Evolutionary conservation across 257 asterid species (phyloP), one percentile per base, ranked within the genome.

Genomic region (Solanum gracilifrons): DNA sequence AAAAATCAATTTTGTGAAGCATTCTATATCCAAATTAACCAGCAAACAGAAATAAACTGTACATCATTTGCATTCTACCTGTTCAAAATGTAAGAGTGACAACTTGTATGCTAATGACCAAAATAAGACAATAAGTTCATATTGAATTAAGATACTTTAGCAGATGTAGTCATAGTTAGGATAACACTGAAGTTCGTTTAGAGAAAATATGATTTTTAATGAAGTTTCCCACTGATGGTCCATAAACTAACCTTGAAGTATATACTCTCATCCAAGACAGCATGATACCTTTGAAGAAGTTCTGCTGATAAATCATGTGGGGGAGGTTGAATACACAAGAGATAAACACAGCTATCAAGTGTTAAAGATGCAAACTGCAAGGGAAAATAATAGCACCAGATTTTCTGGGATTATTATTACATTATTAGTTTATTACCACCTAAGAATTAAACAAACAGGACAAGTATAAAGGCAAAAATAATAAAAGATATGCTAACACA

Each of bases 261-360:
- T n/a, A 88, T 58, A 58, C 89, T 83, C 76, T 88, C 89, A 72
- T 88, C 68, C 85, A 88, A 51, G 36, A 76, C 79, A 82, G 29
- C 80, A 80, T 25, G 80, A 73, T 51, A 88, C 84, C 85, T 72
- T 35, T 83, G 74, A 88, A 71, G 87, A 48, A 88, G 75, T 36
- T 72, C 79, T 36, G 62, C 13, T 84, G 87, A 72, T 43, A 36
- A 72, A 82, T 88, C 79, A 88, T 51, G 21, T n/a, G 89, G 89
- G 6, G 89, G 87, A 85, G 41, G 83, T 82, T 27, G 71, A 58
- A 58, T 41, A 74, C 87, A 88, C 89, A 84, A 46, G 76, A n/a
- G 41, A 84, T 88, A 88, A 84, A 88, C 87, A 88, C 87, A 88
- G 85, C 89, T 88, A 84, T 55, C 41, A 41, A 62, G 29, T 8